Evolutionary conservation across 345 rosid species (phyloP).

Genomic region (Nephelium lappaceum): DNA sequence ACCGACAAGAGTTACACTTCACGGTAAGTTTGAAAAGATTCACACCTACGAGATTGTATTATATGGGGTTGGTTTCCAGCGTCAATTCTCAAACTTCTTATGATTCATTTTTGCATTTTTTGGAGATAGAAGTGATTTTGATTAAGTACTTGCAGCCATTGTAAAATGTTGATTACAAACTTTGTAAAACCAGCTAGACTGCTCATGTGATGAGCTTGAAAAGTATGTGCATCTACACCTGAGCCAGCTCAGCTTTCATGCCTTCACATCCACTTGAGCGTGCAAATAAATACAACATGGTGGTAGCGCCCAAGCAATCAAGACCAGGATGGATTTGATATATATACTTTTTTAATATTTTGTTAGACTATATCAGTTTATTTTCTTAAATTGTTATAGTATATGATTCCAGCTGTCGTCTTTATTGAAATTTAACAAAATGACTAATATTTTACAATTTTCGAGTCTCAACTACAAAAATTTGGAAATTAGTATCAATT

Average conservation of each 20-base stretch:
- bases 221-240: not conserved
- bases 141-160: not conserved
- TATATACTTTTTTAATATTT: not conserved
- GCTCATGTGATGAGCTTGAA: not conserved
- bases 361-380: not conserved
- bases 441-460: not conserved
- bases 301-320: constrained; percentile 6
- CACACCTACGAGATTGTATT: not conserved
- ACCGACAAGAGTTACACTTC: not conserved
- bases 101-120: not conserved
- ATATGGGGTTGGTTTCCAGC: constrained; percentile 3
- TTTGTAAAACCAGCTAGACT: not conserved
- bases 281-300: not conserved
- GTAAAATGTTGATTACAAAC: not conserved
- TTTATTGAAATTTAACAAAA: not conserved
- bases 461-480: not conserved
- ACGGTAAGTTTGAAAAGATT: constrained; percentile 6
- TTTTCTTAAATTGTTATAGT: not conserved
- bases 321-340: not conserved
- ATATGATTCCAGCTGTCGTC: not conserved
- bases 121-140: not conserved
- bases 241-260: not conserved
- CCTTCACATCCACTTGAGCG: not conserved
- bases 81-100: not conserved
- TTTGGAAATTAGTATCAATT: too few relatives aligned